Conservation (phyloP, 2,329 filamentous ascomycete species). For the Aspergillus uvarum region DNA sequence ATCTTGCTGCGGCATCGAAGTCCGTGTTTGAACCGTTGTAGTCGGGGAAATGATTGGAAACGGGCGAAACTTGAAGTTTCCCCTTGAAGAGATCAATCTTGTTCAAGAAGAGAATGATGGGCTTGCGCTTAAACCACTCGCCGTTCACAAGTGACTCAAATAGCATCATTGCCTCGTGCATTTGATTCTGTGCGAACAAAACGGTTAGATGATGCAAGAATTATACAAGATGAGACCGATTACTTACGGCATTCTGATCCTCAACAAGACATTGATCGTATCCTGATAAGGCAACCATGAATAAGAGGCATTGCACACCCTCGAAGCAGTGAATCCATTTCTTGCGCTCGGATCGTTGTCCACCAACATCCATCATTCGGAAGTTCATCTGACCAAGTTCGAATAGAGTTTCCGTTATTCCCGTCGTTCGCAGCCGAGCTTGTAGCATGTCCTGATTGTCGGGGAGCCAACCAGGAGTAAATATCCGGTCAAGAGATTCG, state of each 20-base stretch:
- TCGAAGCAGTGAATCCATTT: slow-evolving; percentile 98
- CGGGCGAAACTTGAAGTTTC: slow-evolving; percentile 69
- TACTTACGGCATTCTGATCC: slow-evolving; percentile 90
- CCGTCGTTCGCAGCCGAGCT: slow-evolving; percentile 85
- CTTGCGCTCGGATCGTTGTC: slow-evolving; percentile 88
- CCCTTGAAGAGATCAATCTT: slow-evolving; percentile 84
- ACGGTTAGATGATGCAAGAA: slow-evolving; percentile 15
- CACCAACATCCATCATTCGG: slow-evolving; percentile 94
- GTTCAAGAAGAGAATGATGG: slow-evolving; percentile 81
- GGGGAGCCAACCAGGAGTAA: slow-evolving; percentile 76
- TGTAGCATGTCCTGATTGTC: slow-evolving; percentile 93
- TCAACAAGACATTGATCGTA: slow-evolving; percentile 96
- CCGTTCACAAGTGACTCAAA: slow-evolving; percentile 85
- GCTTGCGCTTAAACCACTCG: slow-evolving; percentile 80
- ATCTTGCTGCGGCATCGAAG: slow-evolving; percentile 73
- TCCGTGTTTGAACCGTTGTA: slow-evolving; percentile 71
- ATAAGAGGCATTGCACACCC: slow-evolving; percentile 87
- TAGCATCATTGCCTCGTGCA: slow-evolving; percentile 84
- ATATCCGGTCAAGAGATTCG: slow-evolving; percentile 71
- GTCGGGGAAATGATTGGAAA: slow-evolving; percentile 74
- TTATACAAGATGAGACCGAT: not conserved
- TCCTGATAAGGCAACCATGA: slow-evolving; percentile 91
- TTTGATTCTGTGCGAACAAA: slow-evolving; percentile 69
- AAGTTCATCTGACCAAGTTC: slow-evolving; percentile 90
- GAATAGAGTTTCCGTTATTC: slow-evolving; percentile 93